Evolutionary conservation across 169 alveolate species (phyloP), one percentile per base, ranked within the genome.

Genomic region (Eimeria brunetti): DNA sequence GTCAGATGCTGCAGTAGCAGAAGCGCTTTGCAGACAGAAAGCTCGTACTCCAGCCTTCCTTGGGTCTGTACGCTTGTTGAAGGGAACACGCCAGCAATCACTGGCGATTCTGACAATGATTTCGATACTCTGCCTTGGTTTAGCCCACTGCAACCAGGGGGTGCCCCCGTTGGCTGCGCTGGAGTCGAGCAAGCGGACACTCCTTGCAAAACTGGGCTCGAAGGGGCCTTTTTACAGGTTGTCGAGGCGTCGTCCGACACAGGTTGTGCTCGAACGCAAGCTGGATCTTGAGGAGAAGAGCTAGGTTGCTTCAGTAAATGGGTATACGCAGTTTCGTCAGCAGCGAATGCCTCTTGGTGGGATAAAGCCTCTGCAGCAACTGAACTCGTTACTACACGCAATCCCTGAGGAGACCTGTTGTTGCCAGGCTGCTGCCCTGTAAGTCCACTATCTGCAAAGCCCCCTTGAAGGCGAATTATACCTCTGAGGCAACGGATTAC

Each of bases 1-100:
- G 38, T 46, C 64, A 78, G 88, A 44, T 46, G 88, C 67, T 78
- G 88, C 64, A 78, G 67, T 41, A 78, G 30, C 24, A 78, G n/a
- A 44, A 78, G 88, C 44, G 88, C 88, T 49, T 78, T 78, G 88
- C 88, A 78, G 67, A 78, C 88, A 27, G 88, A 78, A 27, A 78
- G 88, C 64, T 78, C 88, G 38, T 78, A 78, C 20, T 78, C 88
- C 33, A 46, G 56, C 12, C 36, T 51, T 30, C 88, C 88, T 22
- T 38, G 58, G 44, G 27, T 78, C 67, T 41, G 58, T 8, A 49
- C 36, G 24, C 41, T 4, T n/a, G 88, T 46, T 46, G 88, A 46
- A 78, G 88, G 8, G 67, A n/a, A 16, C 38, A 41, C 36, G n/a
- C 53, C 83, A n/a, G 56, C 11, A 73, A 22, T 56, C 83, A 14